Evolutionary conservation across 768 basidiomycete species (phyloP), one percentile per base, ranked within the genome.

Genomic region (Suillus lakei): DNA sequence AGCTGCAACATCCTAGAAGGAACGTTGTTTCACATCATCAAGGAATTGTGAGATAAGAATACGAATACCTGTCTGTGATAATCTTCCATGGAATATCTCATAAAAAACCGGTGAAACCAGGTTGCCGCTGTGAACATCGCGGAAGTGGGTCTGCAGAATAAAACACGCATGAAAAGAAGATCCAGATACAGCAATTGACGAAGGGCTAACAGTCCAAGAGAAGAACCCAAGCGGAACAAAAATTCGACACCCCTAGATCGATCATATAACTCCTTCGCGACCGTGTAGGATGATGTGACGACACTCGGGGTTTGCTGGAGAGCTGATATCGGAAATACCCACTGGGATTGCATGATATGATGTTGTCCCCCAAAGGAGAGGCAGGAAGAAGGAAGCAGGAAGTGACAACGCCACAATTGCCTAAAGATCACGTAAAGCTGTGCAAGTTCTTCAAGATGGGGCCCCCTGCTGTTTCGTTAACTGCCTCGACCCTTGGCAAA

Each of bases 41-140:
- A 67, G 28, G 56, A 13, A 60, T 5, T 39, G 50, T 61, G 55
- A 61, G 66, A 67, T n/a, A 51, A 65, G 43, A 43, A 39, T 34
- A n/a, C n/a, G n/a, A 34, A 34, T 66, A 78, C 81, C 68, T 77
- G 91, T 93, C 82, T 92, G 91, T 91, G 90, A 71, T 91, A 91
- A 71, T 93, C 91, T 70, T 91, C 88, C 86, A 93, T 86, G 32
- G 92, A 87, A 74, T 86, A 89, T 66, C 93, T 85, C 93, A 95
- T 93, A 76, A 92, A 95, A 77, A 95, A 95, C 15, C 94, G 85
- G 76, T 95, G 94, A 69, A 95, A 93, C 91, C 93, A 95, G 7
- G 91, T 92, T 30, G 93, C 92, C 30, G 94, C 92, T 30, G 94
- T 93, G 71, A 91, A 91, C 81, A 94, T 86, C 16, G 93, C 92